Evolutionary conservation across 345 rosid genomes (phyloP).

Genomic region (Gossypium mustelinum): DNA sequence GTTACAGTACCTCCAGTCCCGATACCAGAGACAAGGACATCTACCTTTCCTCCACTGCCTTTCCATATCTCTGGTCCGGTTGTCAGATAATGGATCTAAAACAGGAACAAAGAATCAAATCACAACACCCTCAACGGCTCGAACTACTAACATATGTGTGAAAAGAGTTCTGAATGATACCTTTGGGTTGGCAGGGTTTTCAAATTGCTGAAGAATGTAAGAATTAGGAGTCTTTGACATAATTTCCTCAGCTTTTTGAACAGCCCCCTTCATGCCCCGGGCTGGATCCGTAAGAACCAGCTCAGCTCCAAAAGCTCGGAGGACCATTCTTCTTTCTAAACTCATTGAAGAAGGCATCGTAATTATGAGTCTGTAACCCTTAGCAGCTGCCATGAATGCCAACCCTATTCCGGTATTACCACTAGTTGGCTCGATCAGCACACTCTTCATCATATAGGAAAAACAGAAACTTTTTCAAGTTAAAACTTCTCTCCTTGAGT

Average conservation of each 20-base stretch:
- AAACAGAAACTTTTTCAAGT: conserved; percentile 12
- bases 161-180: conserved; percentile 29
- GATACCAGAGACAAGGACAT: conserved; percentile 65
- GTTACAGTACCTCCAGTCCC: conserved; percentile 80
- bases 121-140: conserved; percentile 1
- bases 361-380: conserved; percentile 64
- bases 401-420: conserved; percentile 79
- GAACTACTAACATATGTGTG: background rate
- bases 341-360: conserved; percentile 86
- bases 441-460: conserved; percentile 42
- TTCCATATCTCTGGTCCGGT: conserved; percentile 78
- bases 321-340: conserved; percentile 79
- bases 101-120: conserved; percentile 1
- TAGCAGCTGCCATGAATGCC: conserved; percentile 85
- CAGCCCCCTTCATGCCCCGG: conserved; percentile 70
- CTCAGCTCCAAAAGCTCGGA: conserved; percentile 76
- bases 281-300: conserved; percentile 78
- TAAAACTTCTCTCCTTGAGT: background rate
- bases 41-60: conserved; percentile 58
- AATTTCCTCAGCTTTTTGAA: conserved; percentile 74
- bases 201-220: conserved; percentile 68
- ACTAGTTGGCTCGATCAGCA: conserved; percentile 74
- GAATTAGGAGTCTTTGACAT: conserved; percentile 58
- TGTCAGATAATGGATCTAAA: conserved; percentile 64
- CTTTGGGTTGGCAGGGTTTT: conserved; percentile 76